Evolutionary conservation across 108 stramenopile species (phyloP).

Genomic region (Schizochytrium sp.): DNA sequence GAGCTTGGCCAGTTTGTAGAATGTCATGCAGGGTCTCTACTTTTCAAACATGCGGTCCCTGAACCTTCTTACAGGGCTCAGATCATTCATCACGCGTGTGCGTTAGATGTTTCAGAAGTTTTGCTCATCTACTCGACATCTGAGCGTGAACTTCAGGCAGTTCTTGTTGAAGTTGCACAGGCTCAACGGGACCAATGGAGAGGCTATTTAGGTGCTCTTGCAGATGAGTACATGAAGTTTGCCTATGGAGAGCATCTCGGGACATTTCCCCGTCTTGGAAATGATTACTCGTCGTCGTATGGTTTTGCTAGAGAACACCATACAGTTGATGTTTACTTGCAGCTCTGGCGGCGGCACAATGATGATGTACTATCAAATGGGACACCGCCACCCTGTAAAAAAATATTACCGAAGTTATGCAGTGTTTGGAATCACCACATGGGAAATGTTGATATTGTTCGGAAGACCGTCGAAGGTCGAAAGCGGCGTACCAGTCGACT

Average conservation of each 20-base stretch:
- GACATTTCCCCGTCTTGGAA: not conserved
- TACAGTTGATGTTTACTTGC: not conserved
- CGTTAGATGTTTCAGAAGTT: not conserved
- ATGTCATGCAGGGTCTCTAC: not conserved
- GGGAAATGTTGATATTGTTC: not conserved
- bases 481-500: not conserved
- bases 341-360: constrained; percentile 19
- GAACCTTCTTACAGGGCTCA: not conserved
- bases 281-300: not conserved
- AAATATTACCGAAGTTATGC: not conserved
- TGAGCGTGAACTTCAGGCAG: not conserved
- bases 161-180: not conserved
- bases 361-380: not conserved
- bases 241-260: not conserved
- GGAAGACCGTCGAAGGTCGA: not conserved
- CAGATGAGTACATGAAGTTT: not conserved
- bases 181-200: not conserved
- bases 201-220: not conserved
- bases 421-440: not conserved
- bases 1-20: not conserved
- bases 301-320: not conserved
- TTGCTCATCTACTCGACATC: constrained; percentile 16
- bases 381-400: not conserved
- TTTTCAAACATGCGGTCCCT: not conserved
- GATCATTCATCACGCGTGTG: not conserved